phyloP scores from a whole-genome alignment of 257 asterid genomes.

The Henckelia pumila region DNA sequence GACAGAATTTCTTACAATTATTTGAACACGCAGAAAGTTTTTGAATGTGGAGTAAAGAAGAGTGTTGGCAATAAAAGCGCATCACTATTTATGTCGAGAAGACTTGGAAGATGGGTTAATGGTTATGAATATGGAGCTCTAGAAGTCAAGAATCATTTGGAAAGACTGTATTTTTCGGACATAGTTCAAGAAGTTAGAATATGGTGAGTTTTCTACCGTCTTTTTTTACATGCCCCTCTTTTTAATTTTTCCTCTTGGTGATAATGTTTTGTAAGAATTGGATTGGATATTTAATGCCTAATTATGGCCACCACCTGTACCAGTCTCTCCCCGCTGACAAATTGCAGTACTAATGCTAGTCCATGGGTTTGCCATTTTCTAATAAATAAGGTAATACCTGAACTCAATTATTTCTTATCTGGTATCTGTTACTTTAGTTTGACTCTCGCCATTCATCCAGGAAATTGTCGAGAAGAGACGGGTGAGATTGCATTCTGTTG shows the following conservation, averaged over 20 bases:
- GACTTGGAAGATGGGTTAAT: slow-evolving; percentile 54
- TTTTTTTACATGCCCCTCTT: slow-evolving; percentile 13
- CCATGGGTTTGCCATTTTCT: slow-evolving; percentile 88
- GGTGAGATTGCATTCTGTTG: slow-evolving; percentile 49
- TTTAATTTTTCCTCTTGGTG: slow-evolving; percentile 16
- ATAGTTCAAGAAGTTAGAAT: slow-evolving; percentile 64
- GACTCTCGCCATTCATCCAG: slow-evolving; percentile 42
- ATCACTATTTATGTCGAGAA: slow-evolving; percentile 62
- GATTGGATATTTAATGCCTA: slow-evolving; percentile 25
- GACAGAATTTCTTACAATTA: slow-evolving; percentile 20
- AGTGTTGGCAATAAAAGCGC: slow-evolving; percentile 65
- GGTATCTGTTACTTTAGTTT: slow-evolving; percentile 17
- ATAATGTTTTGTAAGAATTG: slow-evolving; percentile 18
- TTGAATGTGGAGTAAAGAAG: slow-evolving; percentile 83
- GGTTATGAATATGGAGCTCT: slow-evolving; percentile 87
- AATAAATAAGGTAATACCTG: slow-evolving; percentile 60
- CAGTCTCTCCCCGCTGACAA: slow-evolving; percentile 46
- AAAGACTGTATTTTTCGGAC: slow-evolving; percentile 56
- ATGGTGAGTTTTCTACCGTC: slow-evolving; percentile 42
- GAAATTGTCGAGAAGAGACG: slow-evolving; percentile 54
- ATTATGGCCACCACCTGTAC: slow-evolving; percentile 23
- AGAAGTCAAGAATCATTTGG: slow-evolving; percentile 77
- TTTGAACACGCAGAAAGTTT: slow-evolving; percentile 50
- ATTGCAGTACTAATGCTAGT: slow-evolving; percentile 32
- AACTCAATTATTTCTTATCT: slow-evolving; percentile 8